phyloP scores from a whole-genome alignment of 129 eudicot genomes.

The Lactuca saligna region DNA sequence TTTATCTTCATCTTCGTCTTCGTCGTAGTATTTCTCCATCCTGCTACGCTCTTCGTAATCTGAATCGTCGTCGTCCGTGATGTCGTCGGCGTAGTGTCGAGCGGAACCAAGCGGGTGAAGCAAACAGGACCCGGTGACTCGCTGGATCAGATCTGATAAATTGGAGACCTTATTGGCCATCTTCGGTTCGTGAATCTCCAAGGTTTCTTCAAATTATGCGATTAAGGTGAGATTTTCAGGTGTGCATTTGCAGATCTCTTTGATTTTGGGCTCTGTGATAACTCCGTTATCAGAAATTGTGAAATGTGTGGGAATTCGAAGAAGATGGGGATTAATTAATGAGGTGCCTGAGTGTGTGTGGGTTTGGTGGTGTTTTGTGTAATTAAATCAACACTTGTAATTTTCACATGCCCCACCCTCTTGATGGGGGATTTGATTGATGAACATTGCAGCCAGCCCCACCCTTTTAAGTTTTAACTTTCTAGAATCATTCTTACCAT shows the following conservation, averaged over 20 bases:
- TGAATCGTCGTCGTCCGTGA: constrained; percentile 32
- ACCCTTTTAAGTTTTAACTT: background rate
- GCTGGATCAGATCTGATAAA: constrained; percentile 94
- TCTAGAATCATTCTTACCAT: background rate
- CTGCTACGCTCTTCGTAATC: constrained; percentile 12
- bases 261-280: background rate
- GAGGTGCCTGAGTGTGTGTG: background rate
- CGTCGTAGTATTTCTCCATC: background rate
- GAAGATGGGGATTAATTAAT: constrained; percentile 22
- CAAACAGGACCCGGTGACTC: constrained; percentile 83
- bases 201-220: background rate
- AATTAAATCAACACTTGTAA: background rate
- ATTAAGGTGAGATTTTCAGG: background rate
- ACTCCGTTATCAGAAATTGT: background rate
- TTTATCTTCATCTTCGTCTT: constrained; percentile 13
- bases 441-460: background rate
- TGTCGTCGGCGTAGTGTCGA: constrained; percentile 41
- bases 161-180: constrained; percentile 77
- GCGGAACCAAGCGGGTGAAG: constrained; percentile 64
- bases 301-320: constrained; percentile 25
- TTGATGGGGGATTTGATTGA: constrained; percentile 27
- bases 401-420: constrained; percentile 23
- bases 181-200: constrained; percentile 10
- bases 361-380: constrained; percentile 30
- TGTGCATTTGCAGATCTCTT: background rate